These are phyloP conservation scores for Xylariaceae sp. DNA, from an alignment of 2,329 filamentous ascomycete species.

Conservation along the genomic window DNA sequence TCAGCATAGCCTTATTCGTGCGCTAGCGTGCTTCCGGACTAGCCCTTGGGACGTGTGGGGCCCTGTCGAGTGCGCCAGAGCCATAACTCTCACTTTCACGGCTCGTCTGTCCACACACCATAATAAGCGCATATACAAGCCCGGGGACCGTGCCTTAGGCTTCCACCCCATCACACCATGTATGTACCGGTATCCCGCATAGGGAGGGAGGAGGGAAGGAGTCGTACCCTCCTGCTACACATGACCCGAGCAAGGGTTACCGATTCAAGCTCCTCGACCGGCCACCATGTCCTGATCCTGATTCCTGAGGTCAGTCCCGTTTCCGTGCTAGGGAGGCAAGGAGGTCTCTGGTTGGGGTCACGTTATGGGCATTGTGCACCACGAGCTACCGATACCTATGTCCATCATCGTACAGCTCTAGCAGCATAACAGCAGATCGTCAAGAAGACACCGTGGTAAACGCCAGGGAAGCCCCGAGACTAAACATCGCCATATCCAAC, in stretches of 20 bases:
- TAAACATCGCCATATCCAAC: neutral
- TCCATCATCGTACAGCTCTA: neutral
- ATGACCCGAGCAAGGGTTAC: neutral
- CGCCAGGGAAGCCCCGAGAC: neutral
- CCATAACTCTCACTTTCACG: neutral
- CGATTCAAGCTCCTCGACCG: neutral
- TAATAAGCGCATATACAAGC: neutral
- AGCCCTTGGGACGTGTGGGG: neutral
- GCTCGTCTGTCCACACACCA: neutral
- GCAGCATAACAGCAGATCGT: neutral
- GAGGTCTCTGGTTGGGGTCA: neutral
- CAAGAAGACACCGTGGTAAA: neutral
- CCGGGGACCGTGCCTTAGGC: neutral
- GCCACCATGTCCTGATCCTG: neutral
- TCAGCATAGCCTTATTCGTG: neutral
- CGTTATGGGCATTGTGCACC: neutral
- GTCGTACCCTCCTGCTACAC: neutral
- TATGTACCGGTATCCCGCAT: too few relatives aligned
- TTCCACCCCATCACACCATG: neutral
- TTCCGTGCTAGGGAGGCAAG: neutral
- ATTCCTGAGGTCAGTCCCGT: neutral
- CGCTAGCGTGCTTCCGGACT: neutral
- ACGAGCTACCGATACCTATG: neutral
- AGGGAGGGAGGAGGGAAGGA: too few relatives aligned
- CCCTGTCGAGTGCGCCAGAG: neutral